A percentile compares a stretch with the other conserved stretches of the same genome.
These are phyloP conservation scores for Isabelozyma rhagii DNA, from an alignment of 805 yeast genomes.

Conservation along the genomic window DNA sequence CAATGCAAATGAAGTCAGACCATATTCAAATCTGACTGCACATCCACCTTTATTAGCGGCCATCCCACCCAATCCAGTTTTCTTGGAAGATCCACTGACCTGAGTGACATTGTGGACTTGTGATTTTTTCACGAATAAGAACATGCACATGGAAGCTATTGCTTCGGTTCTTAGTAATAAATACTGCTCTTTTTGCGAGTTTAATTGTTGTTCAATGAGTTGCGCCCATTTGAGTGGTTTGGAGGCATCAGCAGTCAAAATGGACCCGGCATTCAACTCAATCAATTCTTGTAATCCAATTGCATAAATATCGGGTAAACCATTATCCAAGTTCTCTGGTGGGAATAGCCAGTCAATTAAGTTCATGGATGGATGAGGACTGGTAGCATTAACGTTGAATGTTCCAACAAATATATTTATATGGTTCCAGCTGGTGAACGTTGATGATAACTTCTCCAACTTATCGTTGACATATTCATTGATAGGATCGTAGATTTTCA, in stretches of 20 bases:
- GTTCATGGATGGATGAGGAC: constrained; percentile 33
- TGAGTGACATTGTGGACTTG: constrained; percentile 51
- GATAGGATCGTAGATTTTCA: constrained; percentile 81
- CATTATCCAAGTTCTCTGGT: constrained; percentile 31
- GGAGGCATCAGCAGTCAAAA: constrained; percentile 79
- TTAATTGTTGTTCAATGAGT: constrained; percentile 59
- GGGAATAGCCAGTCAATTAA: constrained; percentile 84
- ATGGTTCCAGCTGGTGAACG: constrained; percentile 59
- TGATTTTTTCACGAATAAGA: constrained; percentile 54
- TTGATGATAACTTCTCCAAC: constrained; percentile 44
- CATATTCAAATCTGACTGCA: constrained; percentile 83
- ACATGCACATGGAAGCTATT: constrained; percentile 64
- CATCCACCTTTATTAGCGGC: constrained; percentile 97
- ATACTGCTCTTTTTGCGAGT: constrained; percentile 44
- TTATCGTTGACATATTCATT: constrained; percentile 77
- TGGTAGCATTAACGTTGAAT: constrained; percentile 78
- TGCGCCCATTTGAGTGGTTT: constrained; percentile 78
- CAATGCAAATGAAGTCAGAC: constrained; percentile 76
- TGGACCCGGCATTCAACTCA: constrained; percentile 88
- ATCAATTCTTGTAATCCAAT: constrained; percentile 87
- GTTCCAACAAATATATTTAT: constrained; percentile 78
- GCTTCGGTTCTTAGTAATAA: constrained; percentile 71
- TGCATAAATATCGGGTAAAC: constrained; percentile 76
- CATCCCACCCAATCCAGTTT: constrained; percentile 95
- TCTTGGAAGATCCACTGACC: constrained; percentile 92